Evolutionary conservation across 2,329 filamentous ascomycete species (phyloP).

Genomic region (Curvularia eragrostidis): DNA sequence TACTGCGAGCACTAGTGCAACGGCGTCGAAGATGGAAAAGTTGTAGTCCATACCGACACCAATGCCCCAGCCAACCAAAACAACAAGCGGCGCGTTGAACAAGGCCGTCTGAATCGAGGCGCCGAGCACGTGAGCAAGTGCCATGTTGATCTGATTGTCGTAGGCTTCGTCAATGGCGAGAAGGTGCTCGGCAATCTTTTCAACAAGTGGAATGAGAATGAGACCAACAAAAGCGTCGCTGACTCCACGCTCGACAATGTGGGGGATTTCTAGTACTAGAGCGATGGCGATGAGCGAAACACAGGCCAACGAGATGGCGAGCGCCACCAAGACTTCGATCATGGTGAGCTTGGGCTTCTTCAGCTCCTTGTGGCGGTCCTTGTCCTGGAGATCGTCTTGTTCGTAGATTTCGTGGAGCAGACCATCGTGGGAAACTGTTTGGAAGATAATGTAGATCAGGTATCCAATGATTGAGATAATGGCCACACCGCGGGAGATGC

Average conservation of each 20-base stretch:
- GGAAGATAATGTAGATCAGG: constrained; percentile 67
- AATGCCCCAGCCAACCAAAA: constrained; percentile 84
- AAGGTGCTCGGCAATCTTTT: constrained; percentile 83
- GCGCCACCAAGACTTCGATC: constrained; percentile 72
- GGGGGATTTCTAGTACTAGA: constrained; percentile 74
- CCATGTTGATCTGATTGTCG: constrained; percentile 84
- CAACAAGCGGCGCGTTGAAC: constrained; percentile 82
- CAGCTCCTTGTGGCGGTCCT: constrained; percentile 66
- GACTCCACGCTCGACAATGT: constrained; percentile 61
- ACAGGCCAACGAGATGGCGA: constrained; percentile 68
- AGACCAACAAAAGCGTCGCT: constrained; percentile 67
- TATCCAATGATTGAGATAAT: constrained; percentile 76
- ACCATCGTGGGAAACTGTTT: constrained; percentile 76
- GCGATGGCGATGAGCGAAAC: constrained; percentile 77
- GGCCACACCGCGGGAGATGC: constrained; percentile 73
- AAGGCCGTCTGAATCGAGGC: constrained; percentile 89
- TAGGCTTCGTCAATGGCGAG: constrained; percentile 86
- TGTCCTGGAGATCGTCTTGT: constrained; percentile 71
- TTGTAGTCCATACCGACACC: constrained; percentile 72
- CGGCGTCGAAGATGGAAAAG: constrained; percentile 87
- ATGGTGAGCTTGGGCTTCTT: constrained; percentile 74
- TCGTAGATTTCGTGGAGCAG: constrained; percentile 78
- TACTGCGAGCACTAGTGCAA: constrained; percentile 81
- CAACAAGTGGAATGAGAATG: constrained; percentile 80
- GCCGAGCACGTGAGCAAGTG: constrained; percentile 83